Evolutionary conservation across 495 filamentous ascomycete genomes (phyloP).

Genomic region (Xylaria grammica): DNA sequence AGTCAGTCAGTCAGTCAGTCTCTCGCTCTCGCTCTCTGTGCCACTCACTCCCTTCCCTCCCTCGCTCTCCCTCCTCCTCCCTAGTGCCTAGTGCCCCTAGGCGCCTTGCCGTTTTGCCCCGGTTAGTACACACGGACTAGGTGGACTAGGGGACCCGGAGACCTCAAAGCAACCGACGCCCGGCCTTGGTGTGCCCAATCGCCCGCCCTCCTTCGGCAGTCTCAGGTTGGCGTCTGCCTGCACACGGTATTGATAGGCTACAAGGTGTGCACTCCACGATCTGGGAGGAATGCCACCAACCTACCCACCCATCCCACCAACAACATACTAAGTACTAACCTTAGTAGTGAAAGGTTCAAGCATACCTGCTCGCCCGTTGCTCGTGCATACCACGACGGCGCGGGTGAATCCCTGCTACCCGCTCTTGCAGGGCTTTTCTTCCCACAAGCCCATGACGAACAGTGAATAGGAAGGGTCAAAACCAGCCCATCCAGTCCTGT

Average conservation of each 20-base stretch:
- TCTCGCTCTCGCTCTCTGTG: slow-evolving; percentile 27
- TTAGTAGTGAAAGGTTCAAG: slow-evolving; percentile 6
- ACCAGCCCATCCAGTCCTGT: slow-evolving; percentile 18
- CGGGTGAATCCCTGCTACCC: slow-evolving; percentile 43
- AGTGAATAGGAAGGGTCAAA: slow-evolving; percentile 13
- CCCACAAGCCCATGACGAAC: slow-evolving; percentile 22
- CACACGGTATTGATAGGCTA: slow-evolving; percentile 33
- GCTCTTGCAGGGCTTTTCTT: slow-evolving; percentile 44
- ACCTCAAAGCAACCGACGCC: slow-evolving; percentile 20
- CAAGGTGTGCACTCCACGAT: slow-evolving; percentile 45
- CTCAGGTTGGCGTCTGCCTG: slow-evolving; percentile 25
- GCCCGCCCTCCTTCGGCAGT: slow-evolving; percentile 25
- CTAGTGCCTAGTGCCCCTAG: too few species aligned
- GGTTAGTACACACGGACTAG: background rate
- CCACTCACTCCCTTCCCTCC: slow-evolving; percentile 15
- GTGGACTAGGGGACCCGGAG: slow-evolving; percentile 28
- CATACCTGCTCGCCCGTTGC: slow-evolving; percentile 37
- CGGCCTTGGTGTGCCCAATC: slow-evolving; percentile 18
- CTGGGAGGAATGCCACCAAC: slow-evolving; percentile 31
- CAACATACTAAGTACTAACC: background rate
- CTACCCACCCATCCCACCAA: slow-evolving; percentile 21
- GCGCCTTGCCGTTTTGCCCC: slow-evolving; percentile 11
- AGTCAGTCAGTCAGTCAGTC: background rate
- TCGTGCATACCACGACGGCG: slow-evolving; percentile 40
- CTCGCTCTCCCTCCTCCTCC: slow-evolving; percentile 24